Conservation (phyloP, 1,284 basidiomycete genomes). For the Sanghuangporus weigelae region DNA sequence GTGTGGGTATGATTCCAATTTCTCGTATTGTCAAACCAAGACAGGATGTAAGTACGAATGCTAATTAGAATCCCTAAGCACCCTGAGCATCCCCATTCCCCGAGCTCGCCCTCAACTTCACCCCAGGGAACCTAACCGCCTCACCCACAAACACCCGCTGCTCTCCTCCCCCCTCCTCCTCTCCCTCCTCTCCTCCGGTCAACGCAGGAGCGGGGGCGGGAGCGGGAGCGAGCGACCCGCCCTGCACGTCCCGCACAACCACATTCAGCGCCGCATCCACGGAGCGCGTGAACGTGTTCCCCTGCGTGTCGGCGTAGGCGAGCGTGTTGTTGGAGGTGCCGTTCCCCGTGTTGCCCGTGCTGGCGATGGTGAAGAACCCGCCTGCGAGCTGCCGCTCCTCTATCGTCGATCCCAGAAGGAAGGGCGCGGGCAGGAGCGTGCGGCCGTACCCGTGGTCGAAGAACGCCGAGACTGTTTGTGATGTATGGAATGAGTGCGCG, state of each 20-base stretch:
- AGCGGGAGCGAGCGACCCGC: conserved; percentile 46
- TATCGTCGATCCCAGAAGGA: conserved; percentile 54
- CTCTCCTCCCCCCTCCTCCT: background rate
- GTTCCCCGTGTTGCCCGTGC: conserved; percentile 53
- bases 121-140: conserved; percentile 22
- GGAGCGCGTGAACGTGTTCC: conserved; percentile 57
- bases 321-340: conserved; percentile 68
- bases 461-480: conserved; percentile 37
- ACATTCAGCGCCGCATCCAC: conserved; percentile 57
- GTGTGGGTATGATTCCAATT: too few species aligned
- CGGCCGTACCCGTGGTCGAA: conserved; percentile 70
- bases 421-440: conserved; percentile 49
- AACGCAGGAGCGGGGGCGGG: conserved; percentile 17
- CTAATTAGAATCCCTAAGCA: background rate
- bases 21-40: too few species aligned
- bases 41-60: too few species aligned
- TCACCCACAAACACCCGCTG: conserved; percentile 14
- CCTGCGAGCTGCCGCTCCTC: conserved; percentile 49
- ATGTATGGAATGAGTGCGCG: conserved; percentile 8
- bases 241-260: conserved; percentile 55
- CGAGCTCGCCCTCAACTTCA: background rate
- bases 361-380: conserved; percentile 46
- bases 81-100: background rate
- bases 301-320: conserved; percentile 49
- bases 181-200: conserved; percentile 4